A percentile compares a stretch with the other conserved stretches of the same genome.
These are phyloP conservation scores for Odontarrhena argentea DNA, from an alignment of 345 rosid genomes.

Conservation along the genomic window DNA sequence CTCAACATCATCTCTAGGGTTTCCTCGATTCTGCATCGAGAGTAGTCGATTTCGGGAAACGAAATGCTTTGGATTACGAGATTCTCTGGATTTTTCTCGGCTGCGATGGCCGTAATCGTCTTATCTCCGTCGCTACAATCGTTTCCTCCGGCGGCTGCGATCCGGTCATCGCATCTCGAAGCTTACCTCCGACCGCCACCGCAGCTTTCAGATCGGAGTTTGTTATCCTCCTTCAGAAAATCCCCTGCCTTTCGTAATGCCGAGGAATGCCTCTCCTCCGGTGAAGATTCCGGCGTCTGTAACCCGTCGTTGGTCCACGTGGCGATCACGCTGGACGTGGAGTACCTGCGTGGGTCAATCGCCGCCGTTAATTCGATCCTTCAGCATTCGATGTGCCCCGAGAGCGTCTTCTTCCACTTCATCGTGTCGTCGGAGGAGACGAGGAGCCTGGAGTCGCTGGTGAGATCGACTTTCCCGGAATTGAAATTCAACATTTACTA, in stretches of 20 bases:
- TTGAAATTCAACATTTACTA: constrained; percentile 62
- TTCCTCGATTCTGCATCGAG: neutral
- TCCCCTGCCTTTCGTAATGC: constrained; percentile 58
- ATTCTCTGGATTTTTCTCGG: constrained; percentile 64
- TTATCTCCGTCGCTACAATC: constrained; percentile 61
- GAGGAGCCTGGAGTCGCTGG: constrained; percentile 56
- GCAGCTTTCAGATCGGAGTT: constrained; percentile 7
- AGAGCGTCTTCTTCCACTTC: constrained; percentile 72
- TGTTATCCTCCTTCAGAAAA: constrained; percentile 52
- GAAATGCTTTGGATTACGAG: constrained; percentile 67
- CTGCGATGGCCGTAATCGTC: constrained; percentile 52
- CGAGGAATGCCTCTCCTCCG: constrained; percentile 50
- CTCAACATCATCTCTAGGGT: neutral
- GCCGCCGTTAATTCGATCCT: constrained; percentile 76
- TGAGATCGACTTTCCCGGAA: constrained; percentile 61
- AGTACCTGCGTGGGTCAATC: constrained; percentile 72
- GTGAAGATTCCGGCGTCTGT: constrained; percentile 46
- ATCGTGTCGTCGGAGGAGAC: constrained; percentile 45
- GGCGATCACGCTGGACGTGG: constrained; percentile 73
- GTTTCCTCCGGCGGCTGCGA: constrained; percentile 63
- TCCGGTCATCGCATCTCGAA: constrained; percentile 49
- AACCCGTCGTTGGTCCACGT: constrained; percentile 72
- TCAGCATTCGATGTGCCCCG: constrained; percentile 67
- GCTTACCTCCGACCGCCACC: constrained; percentile 17
- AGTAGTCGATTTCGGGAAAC: neutral